A percentile compares a stretch with the other conserved stretches of the same genome.
These are phyloP conservation scores for Capsella bursapastoris DNA, from an alignment of 345 rosid genomes.

Conservation along the genomic window DNA sequence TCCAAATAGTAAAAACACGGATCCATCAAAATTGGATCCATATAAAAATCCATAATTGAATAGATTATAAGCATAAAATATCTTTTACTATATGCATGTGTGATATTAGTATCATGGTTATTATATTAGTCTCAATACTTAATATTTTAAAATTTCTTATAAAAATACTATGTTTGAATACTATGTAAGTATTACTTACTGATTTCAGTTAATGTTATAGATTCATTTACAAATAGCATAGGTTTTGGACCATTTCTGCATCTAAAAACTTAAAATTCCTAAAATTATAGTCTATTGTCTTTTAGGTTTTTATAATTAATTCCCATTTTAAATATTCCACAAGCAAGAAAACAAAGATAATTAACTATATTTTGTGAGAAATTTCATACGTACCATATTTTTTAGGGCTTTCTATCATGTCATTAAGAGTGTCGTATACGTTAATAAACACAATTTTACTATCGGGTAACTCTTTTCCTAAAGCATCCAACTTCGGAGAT, in stretches of 20 bases:
- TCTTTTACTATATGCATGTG: not conserved
- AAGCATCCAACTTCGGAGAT: constrained; percentile 7
- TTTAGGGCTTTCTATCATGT: constrained; percentile 49
- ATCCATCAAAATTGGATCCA: not conserved
- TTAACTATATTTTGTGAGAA: not conserved
- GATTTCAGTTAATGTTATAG: not conserved
- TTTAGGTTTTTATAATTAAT: not conserved
- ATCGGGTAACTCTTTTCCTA: constrained; percentile 14
- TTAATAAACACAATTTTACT: constrained; percentile 47
- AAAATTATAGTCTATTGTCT: not conserved
- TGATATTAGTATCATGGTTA: not conserved
- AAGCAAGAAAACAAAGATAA: not conserved
- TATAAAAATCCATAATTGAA: not conserved
- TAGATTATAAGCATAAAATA: not conserved
- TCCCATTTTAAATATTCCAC: not conserved
- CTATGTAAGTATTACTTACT: not conserved
- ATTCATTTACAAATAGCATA: too few species aligned
- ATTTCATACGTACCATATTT: constrained; percentile 44
- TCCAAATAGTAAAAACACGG: not conserved
- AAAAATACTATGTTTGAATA: not conserved
- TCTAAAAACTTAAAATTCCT: too few species aligned
- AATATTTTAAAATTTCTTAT: not conserved
- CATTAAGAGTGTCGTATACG: constrained; percentile 48
- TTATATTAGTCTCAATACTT: not conserved
- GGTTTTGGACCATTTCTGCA: too few species aligned